Conservation (phyloP, 1,284 basidiomycete genomes). For the Coriolopsis trogii region DNA sequence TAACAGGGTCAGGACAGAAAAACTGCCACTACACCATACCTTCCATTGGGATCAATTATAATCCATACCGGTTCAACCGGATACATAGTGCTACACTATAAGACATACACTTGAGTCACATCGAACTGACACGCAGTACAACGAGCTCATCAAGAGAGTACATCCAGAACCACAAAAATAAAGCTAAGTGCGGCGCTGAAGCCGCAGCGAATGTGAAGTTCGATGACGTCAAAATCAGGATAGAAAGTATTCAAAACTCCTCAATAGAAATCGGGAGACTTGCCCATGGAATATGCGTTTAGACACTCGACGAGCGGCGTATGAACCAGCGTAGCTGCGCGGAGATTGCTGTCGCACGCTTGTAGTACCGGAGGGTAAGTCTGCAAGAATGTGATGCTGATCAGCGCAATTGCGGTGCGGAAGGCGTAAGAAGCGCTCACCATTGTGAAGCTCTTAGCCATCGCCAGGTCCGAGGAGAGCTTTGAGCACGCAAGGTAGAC, state of each 20-base stretch:
- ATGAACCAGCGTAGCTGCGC: slow-evolving; percentile 28
- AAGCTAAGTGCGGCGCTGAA: too few species aligned
- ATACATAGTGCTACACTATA: too few species aligned
- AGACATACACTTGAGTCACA: too few species aligned
- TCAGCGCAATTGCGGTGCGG: neutral
- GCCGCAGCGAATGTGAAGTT: neutral
- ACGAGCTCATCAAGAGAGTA: too few species aligned
- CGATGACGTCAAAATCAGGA: neutral
- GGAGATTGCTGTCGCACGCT: slow-evolving; percentile 28
- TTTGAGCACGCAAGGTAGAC: slow-evolving; percentile 30
- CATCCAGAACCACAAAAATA: too few species aligned
- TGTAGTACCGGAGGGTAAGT: slow-evolving; percentile 20
- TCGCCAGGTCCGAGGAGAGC: slow-evolving; percentile 29
- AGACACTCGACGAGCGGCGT: slow-evolving; percentile 34
- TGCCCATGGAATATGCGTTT: slow-evolving; percentile 31
- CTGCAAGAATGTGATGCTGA: slow-evolving; percentile 3
- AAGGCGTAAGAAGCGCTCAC: slow-evolving; percentile 15
- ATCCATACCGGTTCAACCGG: too few species aligned
- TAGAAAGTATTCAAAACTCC: too few species aligned
- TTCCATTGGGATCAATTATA: too few species aligned
- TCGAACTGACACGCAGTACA: too few species aligned
- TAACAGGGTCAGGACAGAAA: too few species aligned
- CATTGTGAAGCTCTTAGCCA: slow-evolving; percentile 26
- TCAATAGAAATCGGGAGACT: slow-evolving; percentile 25
- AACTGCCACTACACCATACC: too few species aligned